Evolutionary conservation across 106 monocot genomes (phyloP).

Genomic region (Dendrobium huoshanense): DNA sequence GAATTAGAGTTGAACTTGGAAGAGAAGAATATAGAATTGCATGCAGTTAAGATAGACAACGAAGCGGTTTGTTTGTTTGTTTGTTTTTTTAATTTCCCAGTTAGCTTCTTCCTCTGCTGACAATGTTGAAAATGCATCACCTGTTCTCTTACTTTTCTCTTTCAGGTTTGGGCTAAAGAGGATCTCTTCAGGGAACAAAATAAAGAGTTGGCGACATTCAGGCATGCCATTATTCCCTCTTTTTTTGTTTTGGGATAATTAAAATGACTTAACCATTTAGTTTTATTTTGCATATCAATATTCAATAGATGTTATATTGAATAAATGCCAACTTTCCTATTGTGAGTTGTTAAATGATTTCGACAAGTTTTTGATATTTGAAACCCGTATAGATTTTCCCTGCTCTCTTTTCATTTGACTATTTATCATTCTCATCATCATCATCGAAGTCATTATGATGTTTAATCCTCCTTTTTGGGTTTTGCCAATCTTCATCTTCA

Average conservation of each 20-base stretch:
- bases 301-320: not conserved
- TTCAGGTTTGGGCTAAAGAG: conserved; percentile 82
- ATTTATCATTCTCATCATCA: conserved; percentile 1
- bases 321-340: not conserved
- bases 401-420: not conserved
- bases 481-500: not conserved
- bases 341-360: not conserved
- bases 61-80: conserved; percentile 60
- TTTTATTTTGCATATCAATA: not conserved
- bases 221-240: conserved; percentile 24
- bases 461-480: not conserved
- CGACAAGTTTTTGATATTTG: not conserved
- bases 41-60: conserved; percentile 70
- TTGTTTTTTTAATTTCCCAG: not conserved
- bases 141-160: conserved; percentile 10
- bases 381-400: not conserved
- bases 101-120: conserved; percentile 1
- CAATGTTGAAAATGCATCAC: not conserved
- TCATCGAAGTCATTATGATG: not conserved
- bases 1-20: conserved; percentile 69
- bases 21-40: conserved; percentile 77
- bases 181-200: conserved; percentile 63
- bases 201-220: conserved; percentile 53
- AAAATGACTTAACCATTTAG: not conserved
- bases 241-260: not conserved